Evolutionary conservation across 2,329 filamentous ascomycete species (phyloP).

Genomic region (Fonsecaea erecta): DNA sequence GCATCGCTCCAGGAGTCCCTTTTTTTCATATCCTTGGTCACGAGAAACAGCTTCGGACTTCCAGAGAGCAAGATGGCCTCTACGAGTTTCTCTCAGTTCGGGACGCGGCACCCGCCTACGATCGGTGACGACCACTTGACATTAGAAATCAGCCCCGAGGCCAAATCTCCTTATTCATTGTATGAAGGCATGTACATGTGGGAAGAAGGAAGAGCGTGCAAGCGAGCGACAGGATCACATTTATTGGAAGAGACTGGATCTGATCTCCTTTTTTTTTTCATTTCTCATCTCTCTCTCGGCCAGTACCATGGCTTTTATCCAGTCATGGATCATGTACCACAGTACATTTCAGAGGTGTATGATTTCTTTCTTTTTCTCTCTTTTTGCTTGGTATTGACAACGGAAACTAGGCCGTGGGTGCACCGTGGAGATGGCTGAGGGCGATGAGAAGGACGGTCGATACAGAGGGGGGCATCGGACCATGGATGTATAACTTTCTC

Average conservation of each 20-base stretch:
- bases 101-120: slow-evolving; percentile 24
- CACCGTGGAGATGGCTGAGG: neutral
- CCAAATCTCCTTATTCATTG: slow-evolving; percentile 31
- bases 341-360: slow-evolving; percentile 18
- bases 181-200: slow-evolving; percentile 28
- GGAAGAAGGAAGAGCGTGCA: slow-evolving; percentile 20
- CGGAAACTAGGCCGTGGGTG: neutral
- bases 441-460: neutral
- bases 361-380: neutral
- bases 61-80: slow-evolving; percentile 24
- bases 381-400: neutral
- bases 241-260: slow-evolving; percentile 7
- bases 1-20: slow-evolving; percentile 29
- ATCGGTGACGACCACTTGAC: slow-evolving; percentile 29
- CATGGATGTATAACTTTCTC: slow-evolving; percentile 25
- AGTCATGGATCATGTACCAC: slow-evolving; percentile 1
- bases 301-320: slow-evolving; percentile 4
- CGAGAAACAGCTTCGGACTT: slow-evolving; percentile 23
- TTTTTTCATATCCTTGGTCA: slow-evolving; percentile 16
- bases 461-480: neutral
- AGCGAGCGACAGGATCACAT: slow-evolving; percentile 14
- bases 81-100: slow-evolving; percentile 30
- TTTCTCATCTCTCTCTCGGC: slow-evolving; percentile 1
- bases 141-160: slow-evolving; percentile 32
- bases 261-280: slow-evolving; percentile 5